Evolutionary conservation across 73 alveolate species (phyloP).

Genomic region (Durusdinium trenchii): DNA sequence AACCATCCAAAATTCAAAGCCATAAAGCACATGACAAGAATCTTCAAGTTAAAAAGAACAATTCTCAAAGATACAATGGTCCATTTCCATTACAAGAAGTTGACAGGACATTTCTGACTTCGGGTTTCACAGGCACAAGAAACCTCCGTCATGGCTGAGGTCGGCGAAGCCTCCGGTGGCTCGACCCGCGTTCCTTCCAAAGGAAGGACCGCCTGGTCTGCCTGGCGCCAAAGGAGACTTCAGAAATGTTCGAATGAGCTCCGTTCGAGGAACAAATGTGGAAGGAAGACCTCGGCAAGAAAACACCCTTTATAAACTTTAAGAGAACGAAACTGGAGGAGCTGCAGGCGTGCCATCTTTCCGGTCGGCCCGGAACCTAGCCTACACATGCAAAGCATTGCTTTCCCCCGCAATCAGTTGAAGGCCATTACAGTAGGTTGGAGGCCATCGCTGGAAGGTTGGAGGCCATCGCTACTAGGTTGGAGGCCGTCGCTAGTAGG

Average conservation of each 20-base stretch:
- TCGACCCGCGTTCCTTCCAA: slow-evolving; percentile 82
- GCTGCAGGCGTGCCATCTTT: slow-evolving; percentile 75
- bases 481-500: too few species aligned
- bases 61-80: too few species aligned
- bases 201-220: slow-evolving; percentile 75
- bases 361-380: slow-evolving; percentile 8
- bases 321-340: neutral
- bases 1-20: neutral
- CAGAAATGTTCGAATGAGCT: neutral
- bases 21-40: neutral
- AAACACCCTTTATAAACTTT: neutral
- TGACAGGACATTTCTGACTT: too few species aligned
- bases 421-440: too few species aligned
- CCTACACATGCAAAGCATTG: neutral
- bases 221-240: slow-evolving; percentile 73
- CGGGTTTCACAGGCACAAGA: neutral
- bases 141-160: neutral
- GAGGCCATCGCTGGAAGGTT: too few species aligned
- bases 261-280: neutral
- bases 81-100: too few species aligned
- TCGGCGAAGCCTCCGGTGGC: slow-evolving; percentile 95
- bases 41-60: neutral
- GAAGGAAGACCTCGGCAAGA: neutral
- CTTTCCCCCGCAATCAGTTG: neutral
- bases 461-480: too few species aligned